Evolutionary conservation across 2,329 filamentous ascomycete species (phyloP), one percentile per base, ranked within the genome.

Genomic region (Penicillium sp.): DNA sequence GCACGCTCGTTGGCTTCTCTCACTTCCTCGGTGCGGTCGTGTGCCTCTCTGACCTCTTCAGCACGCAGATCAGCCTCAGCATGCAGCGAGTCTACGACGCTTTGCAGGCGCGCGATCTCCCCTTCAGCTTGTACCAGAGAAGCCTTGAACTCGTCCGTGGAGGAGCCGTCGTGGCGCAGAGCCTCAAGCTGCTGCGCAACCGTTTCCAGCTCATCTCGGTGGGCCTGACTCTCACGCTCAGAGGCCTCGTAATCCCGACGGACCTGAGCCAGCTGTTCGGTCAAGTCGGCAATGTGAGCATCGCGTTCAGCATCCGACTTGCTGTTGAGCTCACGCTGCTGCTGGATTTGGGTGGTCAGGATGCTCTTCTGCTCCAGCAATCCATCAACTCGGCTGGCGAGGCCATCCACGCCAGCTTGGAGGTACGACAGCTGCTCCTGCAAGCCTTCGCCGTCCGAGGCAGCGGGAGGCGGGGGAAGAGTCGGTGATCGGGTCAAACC

Each of bases 311-410:
- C 81, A 66, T 96, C 92, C 1, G 91, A 92, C 70, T 93, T 93
- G 78, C 84, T 92, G 77, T 96, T 96, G 58, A 97, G 84, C 70
- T 96, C 92, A 59, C 93, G 89, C 77, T 98, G 94, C 73, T 98
- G 93, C 78, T 96, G 94, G 69, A 97, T 94, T 74, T 98, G 93
- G 44, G 92, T 87, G 69, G 94, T 89, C 9, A 98, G 83, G 22
- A 96, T 93, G 50, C 87, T 86, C 73, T 96, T 96, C 72, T 98
- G 93, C 67, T 96, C 91, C 61, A 91, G 88, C 37, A 97, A 80
- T 19, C 85, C 85, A 18, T 88, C 89, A n/a, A 91, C 85, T 59
- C 91, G 89, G 41, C 83, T 82, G 70, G 92, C 91, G 4, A 97
- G 79, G 78, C 87, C 89, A 68, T 92, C 89, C 0, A 98, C 87